Percentiles rank a stretch among this genome's conserved stretches.
Conservation (phyloP, 1,284 basidiomycete species). For the Ganoderma lingzhi region DNA sequence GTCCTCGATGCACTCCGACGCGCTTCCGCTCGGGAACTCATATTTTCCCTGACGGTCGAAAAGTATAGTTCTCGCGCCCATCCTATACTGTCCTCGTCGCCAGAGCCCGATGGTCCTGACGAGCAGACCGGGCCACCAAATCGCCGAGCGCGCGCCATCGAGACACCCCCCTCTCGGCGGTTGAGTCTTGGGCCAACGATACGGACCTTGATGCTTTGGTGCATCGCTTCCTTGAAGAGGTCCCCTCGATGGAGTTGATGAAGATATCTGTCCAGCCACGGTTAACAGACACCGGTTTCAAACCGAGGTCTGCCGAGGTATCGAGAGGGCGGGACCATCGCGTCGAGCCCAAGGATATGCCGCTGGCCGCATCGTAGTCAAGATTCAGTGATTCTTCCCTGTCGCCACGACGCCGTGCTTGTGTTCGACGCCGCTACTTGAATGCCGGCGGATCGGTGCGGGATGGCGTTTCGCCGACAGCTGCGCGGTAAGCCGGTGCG, state of each 20-base stretch:
- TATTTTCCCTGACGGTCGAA: background rate
- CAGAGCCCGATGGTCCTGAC: background rate
- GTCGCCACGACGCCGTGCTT: background rate
- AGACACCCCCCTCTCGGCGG: background rate
- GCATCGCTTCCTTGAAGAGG: conserved; percentile 1
- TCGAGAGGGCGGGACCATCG: background rate
- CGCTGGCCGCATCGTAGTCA: background rate
- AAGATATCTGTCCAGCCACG: background rate
- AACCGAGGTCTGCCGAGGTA: background rate
- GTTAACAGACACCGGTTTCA: background rate
- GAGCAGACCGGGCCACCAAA: background rate
- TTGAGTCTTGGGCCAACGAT: background rate
- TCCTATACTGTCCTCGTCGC: background rate
- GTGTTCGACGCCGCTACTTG: background rate
- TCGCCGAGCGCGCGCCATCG: background rate
- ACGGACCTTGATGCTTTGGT: background rate
- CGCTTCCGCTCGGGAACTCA: background rate
- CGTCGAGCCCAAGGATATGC: background rate
- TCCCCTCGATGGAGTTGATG: background rate
- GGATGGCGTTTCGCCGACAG: background rate
- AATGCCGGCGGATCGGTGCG: background rate
- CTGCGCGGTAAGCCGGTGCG: background rate
- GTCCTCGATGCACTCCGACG: background rate
- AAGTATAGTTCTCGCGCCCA: background rate
- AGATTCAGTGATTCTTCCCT: background rate